These are phyloP conservation scores for Neoboletus magnificus DNA, from an alignment of 768 basidiomycete genomes.

Conservation along the genomic window DNA sequence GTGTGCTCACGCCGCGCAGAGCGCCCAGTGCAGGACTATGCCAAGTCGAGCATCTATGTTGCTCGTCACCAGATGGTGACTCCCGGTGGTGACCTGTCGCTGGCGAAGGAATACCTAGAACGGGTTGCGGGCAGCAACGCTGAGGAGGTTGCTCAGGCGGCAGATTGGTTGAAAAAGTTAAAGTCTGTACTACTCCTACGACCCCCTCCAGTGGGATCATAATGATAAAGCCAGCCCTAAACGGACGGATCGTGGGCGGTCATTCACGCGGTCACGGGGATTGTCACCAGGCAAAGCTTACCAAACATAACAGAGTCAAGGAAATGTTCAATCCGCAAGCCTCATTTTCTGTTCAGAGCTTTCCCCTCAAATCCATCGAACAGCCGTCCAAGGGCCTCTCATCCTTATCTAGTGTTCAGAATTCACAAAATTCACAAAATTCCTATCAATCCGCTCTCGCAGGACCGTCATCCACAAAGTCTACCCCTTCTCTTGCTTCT, in stretches of 20 bases:
- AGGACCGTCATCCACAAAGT: conserved; percentile 27
- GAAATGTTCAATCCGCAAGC: conserved; percentile 31
- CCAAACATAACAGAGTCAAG: conserved; percentile 36
- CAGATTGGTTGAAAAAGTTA: conserved; percentile 64
- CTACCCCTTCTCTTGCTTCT: conserved; percentile 1
- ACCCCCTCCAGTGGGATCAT: conserved; percentile 5
- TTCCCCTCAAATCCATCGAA: conserved; percentile 18
- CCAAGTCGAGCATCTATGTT: conserved; percentile 80
- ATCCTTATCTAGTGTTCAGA: conserved; percentile 1
- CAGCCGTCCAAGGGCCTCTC: neutral
- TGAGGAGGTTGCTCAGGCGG: conserved; percentile 73
- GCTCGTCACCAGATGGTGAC: conserved; percentile 73
- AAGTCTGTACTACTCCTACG: conserved; percentile 35
- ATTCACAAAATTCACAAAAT: conserved; percentile 3
- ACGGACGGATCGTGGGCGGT: conserved; percentile 10
- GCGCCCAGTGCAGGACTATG: conserved; percentile 72
- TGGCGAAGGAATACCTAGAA: conserved; percentile 74
- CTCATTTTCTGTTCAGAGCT: conserved; percentile 30
- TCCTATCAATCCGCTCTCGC: conserved; percentile 12
- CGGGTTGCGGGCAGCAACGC: conserved; percentile 74
- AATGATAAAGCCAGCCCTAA: conserved; percentile 29
- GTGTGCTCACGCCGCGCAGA: conserved; percentile 33
- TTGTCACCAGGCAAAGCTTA: conserved; percentile 35
- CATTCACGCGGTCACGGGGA: conserved; percentile 38
- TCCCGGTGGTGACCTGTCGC: conserved; percentile 58